Evolutionary conservation across 169 alveolate genomes (phyloP).

Genomic region (Cryptosporidium parvum): DNA sequence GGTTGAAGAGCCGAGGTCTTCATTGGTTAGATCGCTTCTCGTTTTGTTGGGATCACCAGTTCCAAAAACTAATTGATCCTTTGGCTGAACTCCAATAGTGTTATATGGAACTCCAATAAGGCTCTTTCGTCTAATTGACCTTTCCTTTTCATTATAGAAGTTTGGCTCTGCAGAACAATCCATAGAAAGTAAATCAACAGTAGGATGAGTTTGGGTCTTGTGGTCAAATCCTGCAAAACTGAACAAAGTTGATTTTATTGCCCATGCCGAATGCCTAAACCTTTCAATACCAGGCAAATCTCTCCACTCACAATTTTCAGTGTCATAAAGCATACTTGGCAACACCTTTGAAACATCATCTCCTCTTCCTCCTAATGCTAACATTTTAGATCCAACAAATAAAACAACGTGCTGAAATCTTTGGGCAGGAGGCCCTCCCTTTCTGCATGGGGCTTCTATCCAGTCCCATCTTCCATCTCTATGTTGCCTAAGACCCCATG

Average conservation of each 20-base stretch:
- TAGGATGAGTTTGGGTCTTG: slow-evolving; percentile 94
- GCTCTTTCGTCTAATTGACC: slow-evolving; percentile 75
- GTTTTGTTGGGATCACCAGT: background rate
- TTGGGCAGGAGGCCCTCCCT: slow-evolving; percentile 89
- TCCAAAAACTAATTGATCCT: background rate
- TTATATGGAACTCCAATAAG: slow-evolving; percentile 48
- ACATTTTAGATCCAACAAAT: slow-evolving; percentile 90
- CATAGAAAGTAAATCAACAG: slow-evolving; percentile 84
- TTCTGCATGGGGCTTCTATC: slow-evolving; percentile 97
- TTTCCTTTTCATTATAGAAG: slow-evolving; percentile 78
- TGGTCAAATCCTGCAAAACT: slow-evolving; percentile 96
- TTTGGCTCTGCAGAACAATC: slow-evolving; percentile 83
- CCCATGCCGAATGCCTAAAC: slow-evolving; percentile 95
- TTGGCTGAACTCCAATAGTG: slow-evolving; percentile 22
- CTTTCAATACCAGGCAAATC: slow-evolving; percentile 91
- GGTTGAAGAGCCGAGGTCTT: background rate
- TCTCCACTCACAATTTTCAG: slow-evolving; percentile 95
- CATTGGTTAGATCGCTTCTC: slow-evolving; percentile 1
- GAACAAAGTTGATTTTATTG: slow-evolving; percentile 87
- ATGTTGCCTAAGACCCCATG: slow-evolving; percentile 99
- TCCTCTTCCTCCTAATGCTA: slow-evolving; percentile 97
- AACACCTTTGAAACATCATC: slow-evolving; percentile 90
- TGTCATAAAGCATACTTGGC: slow-evolving; percentile 93
- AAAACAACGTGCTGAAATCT: slow-evolving; percentile 91
- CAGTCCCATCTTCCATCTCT: slow-evolving; percentile 99